phyloP scores from a whole-genome alignment of 73 alveolate species.

The Diophrys sp. region DNA sequence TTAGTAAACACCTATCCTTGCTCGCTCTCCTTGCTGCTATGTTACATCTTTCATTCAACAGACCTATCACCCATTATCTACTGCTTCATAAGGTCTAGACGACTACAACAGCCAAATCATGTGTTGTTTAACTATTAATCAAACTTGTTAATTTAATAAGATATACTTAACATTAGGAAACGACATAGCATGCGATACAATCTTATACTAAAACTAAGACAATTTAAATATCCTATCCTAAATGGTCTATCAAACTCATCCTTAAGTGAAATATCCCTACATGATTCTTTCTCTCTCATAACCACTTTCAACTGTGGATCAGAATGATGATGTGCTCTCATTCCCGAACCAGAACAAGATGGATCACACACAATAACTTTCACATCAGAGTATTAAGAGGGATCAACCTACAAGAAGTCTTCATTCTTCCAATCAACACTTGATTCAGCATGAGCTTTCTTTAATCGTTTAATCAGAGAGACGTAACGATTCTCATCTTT shows the following conservation, averaged over 20 bases:
- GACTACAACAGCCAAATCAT: too few relatives aligned
- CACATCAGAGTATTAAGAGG: neutral
- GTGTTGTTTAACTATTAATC: too few relatives aligned
- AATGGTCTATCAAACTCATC: neutral
- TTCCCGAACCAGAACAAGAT: neutral
- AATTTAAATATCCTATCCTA: neutral
- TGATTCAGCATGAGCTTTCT: neutral
- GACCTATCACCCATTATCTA: too few relatives aligned
- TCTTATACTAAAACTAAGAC: neutral
- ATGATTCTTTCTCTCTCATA: neutral
- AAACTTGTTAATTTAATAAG: too few relatives aligned
- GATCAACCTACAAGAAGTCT: neutral
- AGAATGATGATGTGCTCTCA: neutral
- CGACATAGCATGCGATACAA: neutral
- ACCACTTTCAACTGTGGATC: neutral
- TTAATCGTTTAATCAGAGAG: neutral
- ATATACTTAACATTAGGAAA: neutral
- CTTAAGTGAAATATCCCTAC: neutral
- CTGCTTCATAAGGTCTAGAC: too few relatives aligned
- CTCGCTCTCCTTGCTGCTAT: too few relatives aligned
- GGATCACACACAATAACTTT: neutral
- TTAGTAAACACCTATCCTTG: too few relatives aligned
- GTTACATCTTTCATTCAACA: too few relatives aligned
- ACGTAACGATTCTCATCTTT: neutral
- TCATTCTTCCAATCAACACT: neutral